A percentile compares a stretch with the other conserved stretches of the same genome.
Evolutionary conservation across 352 stramenopile genomes (phyloP).

Genomic region (Globisporangium splendens): DNA sequence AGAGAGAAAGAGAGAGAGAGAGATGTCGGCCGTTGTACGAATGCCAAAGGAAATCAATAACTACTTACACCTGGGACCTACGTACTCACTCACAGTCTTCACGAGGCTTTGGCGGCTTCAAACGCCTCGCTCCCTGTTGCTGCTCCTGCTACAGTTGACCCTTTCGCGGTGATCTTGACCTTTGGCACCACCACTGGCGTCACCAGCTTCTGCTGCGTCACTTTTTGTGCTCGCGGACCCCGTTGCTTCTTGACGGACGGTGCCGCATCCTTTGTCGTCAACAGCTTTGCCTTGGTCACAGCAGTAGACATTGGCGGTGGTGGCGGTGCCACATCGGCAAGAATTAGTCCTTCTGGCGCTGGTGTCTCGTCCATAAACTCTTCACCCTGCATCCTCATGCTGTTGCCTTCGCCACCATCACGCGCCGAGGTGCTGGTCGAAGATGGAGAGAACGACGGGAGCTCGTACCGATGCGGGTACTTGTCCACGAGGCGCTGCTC

Average conservation of each 20-base stretch:
- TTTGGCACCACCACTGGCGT: neutral
- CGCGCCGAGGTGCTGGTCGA: neutral
- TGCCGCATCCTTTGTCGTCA: constrained; percentile 7
- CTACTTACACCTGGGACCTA: neutral
- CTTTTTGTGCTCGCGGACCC: neutral
- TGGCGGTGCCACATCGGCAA: neutral
- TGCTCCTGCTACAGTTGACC: neutral
- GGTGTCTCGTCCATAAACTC: constrained; percentile 6
- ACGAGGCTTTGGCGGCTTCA: neutral
- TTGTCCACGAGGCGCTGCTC: constrained; percentile 14
- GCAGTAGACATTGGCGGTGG: neutral
- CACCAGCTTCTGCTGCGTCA: neutral
- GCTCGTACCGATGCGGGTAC: constrained; percentile 19
- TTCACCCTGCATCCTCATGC: neutral
- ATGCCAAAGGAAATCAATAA: neutral
- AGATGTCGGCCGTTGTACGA: neutral
- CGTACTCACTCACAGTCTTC: neutral
- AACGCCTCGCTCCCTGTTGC: neutral
- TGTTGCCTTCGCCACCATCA: neutral
- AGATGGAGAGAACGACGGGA: constrained; percentile 15
- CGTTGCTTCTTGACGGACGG: constrained; percentile 3
- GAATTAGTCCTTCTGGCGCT: neutral
- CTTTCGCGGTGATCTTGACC: neutral
- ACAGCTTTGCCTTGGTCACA: neutral
- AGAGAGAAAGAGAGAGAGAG: neutral